Base-by-base conservation (phyloP, 1,284 basidiomycete species). In the Meira miltonrushii region DNA sequence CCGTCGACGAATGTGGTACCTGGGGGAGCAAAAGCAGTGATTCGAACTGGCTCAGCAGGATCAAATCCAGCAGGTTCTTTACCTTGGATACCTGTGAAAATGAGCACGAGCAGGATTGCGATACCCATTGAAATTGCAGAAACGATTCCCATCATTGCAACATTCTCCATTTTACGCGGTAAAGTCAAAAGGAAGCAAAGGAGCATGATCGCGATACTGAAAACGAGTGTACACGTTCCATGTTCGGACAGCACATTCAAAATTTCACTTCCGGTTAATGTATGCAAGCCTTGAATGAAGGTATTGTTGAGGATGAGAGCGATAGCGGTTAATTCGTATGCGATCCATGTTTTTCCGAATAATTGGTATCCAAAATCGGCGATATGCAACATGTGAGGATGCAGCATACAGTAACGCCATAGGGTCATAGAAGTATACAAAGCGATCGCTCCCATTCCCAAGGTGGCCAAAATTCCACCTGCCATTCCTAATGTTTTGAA, bases 281-380 rank as follows among this genome's bases (percentile, higher is more conserved):
- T 72, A 44, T 74, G 72, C 12, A 74, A 50, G 15, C 72, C 70
- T 65, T 62, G 46, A 41, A 60, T 41, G 41, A 59, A 59, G 43
- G 19, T 38, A 39, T 74, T 74, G 71, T 75, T 75, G 59, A 72
- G 64, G 13, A 69, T 48, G 44, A 75, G 67, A 1, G 66, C 65
- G 25, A 68, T 37, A 1, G 66, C 70, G 1, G 70, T 68, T 23
- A 82, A 70, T 54, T 82, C 81, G 74, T 84, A 85, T 7, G 81
- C 83, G 40, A 80, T 61, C 52, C 81, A 66, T 2, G 80, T 80
- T 41, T 80, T 81, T 33, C 83, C 82, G 61, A 82, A 83, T 43
- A 86, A 80, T 40, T 82, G 79, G 33, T 81, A 80, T 2, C 85
- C 85, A 37, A 87, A 84, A 65, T 87, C 86, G 71, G 84, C 85